phyloP scores from a whole-genome alignment of 2,329 filamentous ascomycete genomes.

The Curvularia hawaiiensis region DNA sequence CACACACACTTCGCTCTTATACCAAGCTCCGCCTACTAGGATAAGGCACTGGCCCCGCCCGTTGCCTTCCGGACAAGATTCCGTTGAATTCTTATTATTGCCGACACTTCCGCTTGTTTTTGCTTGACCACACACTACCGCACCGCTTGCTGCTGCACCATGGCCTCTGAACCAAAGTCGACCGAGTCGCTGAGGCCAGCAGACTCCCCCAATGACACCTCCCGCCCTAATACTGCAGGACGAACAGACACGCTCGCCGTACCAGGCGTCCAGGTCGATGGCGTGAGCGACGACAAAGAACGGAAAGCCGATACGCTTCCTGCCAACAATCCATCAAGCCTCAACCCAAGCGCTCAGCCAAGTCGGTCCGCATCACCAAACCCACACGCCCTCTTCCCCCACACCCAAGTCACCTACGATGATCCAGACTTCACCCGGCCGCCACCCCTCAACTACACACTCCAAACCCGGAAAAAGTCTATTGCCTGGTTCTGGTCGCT shows the following conservation, averaged over 20 bases:
- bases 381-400: constrained; percentile 44
- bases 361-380: constrained; percentile 39
- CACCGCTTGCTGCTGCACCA: constrained; percentile 12
- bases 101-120: constrained; percentile 15
- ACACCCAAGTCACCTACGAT: constrained; percentile 49
- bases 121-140: neutral
- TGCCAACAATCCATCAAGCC: constrained; percentile 11
- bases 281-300: constrained; percentile 23
- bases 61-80: constrained; percentile 34
- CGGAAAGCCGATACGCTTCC: constrained; percentile 19
- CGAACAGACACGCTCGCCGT: constrained; percentile 24
- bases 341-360: constrained; percentile 26
- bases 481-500: constrained; percentile 65
- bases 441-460: constrained; percentile 61
- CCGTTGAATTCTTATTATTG: constrained; percentile 17
- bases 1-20: constrained; percentile 1
- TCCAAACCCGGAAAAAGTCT: constrained; percentile 59
- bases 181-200: constrained; percentile 37
- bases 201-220: constrained; percentile 16
- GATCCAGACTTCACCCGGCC: constrained; percentile 50
- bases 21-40: constrained; percentile 7
- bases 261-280: constrained; percentile 27
- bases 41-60: constrained; percentile 28
- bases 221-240: constrained; percentile 16
- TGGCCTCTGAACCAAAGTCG: constrained; percentile 37